Conservation (phyloP, 139 green algal species). For the Chlamydomonas sp. region DNA sequence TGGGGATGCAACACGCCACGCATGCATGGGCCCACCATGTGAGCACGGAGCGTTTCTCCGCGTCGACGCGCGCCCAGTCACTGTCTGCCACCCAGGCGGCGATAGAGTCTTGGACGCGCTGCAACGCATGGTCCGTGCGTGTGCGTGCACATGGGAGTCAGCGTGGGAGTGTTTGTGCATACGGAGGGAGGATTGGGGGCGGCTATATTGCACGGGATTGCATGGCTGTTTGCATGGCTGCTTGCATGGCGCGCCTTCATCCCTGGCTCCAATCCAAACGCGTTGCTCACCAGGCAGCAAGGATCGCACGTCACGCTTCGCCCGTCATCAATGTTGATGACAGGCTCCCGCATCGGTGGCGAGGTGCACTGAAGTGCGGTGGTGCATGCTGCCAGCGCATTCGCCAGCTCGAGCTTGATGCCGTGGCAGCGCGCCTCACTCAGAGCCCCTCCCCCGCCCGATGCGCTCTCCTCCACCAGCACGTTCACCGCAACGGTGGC, state of each 20-base stretch:
- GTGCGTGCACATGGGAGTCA: too few species aligned
- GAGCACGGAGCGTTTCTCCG: constrained; percentile 53
- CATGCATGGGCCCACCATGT: constrained; percentile 38
- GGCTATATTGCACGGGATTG: neutral
- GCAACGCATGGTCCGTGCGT: too few species aligned
- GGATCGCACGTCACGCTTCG: constrained; percentile 37
- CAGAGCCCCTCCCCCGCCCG: constrained; percentile 15
- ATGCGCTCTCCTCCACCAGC: constrained; percentile 47
- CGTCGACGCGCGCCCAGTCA: constrained; percentile 34
- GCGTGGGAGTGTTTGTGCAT: neutral
- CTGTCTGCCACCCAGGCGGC: constrained; percentile 33
- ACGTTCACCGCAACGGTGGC: constrained; percentile 53
- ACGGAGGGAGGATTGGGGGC: neutral
- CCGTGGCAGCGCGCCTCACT: constrained; percentile 15
- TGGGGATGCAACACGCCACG: too few species aligned
- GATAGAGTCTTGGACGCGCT: constrained; percentile 44
- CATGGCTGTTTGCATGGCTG: too few species aligned
- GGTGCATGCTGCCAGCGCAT: constrained; percentile 37
- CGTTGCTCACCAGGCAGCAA: constrained; percentile 37
- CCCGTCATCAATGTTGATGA: constrained; percentile 45
- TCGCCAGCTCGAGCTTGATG: constrained; percentile 35
- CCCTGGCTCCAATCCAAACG: neutral
- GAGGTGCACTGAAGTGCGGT: constrained; percentile 25
- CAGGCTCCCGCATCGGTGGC: constrained; percentile 41
- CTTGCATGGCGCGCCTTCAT: neutral